A percentile compares a stretch with the other conserved stretches of the same genome.
phyloP scores from a whole-genome alignment of 768 basidiomycete species.

The Mycena vulgaris region DNA sequence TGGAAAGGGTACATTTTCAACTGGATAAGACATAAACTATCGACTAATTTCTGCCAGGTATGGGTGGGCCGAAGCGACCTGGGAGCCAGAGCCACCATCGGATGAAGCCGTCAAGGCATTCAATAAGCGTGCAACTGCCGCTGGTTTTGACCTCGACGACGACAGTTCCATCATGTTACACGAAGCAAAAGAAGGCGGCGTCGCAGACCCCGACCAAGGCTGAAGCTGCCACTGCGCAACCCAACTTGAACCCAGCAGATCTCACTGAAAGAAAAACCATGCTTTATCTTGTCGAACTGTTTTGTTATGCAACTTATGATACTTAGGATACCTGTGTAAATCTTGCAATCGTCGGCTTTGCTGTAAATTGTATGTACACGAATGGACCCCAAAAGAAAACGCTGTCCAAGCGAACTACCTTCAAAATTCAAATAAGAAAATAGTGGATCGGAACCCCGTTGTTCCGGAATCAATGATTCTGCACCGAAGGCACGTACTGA shows the following conservation, averaged over 20 bases:
- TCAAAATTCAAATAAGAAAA: too few species aligned
- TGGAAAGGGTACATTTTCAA: constrained; percentile 26
- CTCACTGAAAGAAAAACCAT: too few species aligned
- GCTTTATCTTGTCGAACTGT: background rate
- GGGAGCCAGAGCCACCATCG: constrained; percentile 19
- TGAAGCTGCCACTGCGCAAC: too few species aligned
- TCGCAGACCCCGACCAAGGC: background rate
- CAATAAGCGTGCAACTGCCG: background rate
- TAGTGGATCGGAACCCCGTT: too few species aligned
- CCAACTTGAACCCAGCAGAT: too few species aligned
- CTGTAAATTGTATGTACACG: too few species aligned
- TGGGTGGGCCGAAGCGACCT: constrained; percentile 24
- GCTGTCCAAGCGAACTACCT: too few species aligned
- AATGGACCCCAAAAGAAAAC: too few species aligned
- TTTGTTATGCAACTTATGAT: background rate
- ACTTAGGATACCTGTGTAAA: too few species aligned
- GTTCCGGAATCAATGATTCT: too few species aligned
- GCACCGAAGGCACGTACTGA: too few species aligned
- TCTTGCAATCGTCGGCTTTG: too few species aligned
- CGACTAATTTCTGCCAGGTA: background rate
- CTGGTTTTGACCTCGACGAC: constrained; percentile 23
- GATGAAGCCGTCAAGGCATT: constrained; percentile 2
- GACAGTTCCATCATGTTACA: constrained; percentile 6
- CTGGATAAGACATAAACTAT: background rate
- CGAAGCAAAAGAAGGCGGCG: constrained; percentile 12